phyloP scores from a whole-genome alignment of 768 basidiomycete genomes.

The Asterophora parasitica region DNA sequence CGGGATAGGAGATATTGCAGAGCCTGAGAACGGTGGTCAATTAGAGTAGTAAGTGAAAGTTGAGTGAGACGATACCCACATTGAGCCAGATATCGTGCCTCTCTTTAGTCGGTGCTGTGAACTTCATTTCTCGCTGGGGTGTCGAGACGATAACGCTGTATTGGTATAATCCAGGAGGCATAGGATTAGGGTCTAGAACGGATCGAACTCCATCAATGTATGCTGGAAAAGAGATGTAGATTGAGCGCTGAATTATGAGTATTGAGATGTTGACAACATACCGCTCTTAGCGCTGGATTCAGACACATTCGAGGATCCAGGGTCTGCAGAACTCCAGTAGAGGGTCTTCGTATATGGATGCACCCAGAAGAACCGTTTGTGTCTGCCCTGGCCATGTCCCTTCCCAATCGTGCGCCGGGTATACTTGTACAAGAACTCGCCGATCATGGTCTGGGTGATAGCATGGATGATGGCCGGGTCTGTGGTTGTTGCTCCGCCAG shows the following conservation, averaged over 20 bases:
- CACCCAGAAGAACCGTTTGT: slow-evolving; percentile 99
- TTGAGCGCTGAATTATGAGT: slow-evolving; percentile 3
- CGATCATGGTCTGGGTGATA: slow-evolving; percentile 99
- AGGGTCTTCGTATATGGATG: slow-evolving; percentile 98
- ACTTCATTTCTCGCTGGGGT: slow-evolving; percentile 94
- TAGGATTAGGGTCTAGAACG: slow-evolving; percentile 93
- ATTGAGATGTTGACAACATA: slow-evolving; percentile 39
- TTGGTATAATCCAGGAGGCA: slow-evolving; percentile 89
- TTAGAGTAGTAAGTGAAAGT: slow-evolving; percentile 11
- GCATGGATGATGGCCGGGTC: slow-evolving; percentile 92
- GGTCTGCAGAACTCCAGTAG: slow-evolving; percentile 96
- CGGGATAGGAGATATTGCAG: slow-evolving; percentile 86
- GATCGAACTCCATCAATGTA: slow-evolving; percentile 90
- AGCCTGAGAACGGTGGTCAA: slow-evolving; percentile 48
- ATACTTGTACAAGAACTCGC: slow-evolving; percentile 98
- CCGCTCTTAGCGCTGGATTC: slow-evolving; percentile 97
- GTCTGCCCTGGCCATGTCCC: slow-evolving; percentile 84
- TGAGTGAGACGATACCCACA: slow-evolving; percentile 39
- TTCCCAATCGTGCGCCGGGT: slow-evolving; percentile 86
- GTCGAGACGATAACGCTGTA: slow-evolving; percentile 93
- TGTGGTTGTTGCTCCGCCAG: slow-evolving; percentile 47
- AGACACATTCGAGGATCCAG: slow-evolving; percentile 79
- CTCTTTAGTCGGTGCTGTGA: slow-evolving; percentile 94
- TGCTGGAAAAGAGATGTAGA: slow-evolving; percentile 40
- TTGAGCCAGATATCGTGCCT: slow-evolving; percentile 96